Percentiles rank a stretch among this genome's conserved stretches.
Conservation (phyloP, 129 eudicot species). For the Flaveria bidentis region DNA sequence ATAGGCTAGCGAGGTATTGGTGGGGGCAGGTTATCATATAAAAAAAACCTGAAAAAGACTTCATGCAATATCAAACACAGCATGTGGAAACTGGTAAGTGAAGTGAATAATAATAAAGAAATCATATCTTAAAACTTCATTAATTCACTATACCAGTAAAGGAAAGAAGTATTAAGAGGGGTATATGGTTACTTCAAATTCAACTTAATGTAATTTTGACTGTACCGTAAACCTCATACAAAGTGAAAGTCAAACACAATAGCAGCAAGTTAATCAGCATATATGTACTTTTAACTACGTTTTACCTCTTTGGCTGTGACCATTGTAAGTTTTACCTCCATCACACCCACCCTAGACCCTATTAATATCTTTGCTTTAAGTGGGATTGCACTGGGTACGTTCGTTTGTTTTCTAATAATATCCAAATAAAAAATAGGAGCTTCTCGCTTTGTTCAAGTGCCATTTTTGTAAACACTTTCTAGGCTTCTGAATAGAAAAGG, state of each 20-base stretch:
- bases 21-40: not conserved
- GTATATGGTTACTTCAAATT: not conserved
- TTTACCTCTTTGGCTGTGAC: constrained; percentile 9
- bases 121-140: not conserved
- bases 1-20: not conserved
- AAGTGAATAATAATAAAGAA: not conserved
- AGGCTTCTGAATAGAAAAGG: too few relatives aligned
- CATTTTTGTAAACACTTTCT: too few relatives aligned
- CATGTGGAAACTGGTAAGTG: not conserved
- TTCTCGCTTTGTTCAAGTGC: too few relatives aligned
- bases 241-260: too few relatives aligned
- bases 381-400: too few relatives aligned
- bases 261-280: not conserved
- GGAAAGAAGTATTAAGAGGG: not conserved
- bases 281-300: too few relatives aligned
- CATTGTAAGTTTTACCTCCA: constrained; percentile 15
- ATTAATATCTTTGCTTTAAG: too few relatives aligned
- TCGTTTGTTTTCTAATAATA: too few relatives aligned
- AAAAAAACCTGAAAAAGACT: not conserved
- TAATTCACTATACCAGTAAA: not conserved
- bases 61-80: not conserved
- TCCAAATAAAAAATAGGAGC: too few relatives aligned
- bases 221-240: not conserved
- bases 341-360: too few relatives aligned
- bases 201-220: not conserved